Percentiles rank a stretch among this genome's conserved stretches.
phyloP scores from a whole-genome alignment of 768 basidiomycete species.

The Trametes sanguinea region DNA sequence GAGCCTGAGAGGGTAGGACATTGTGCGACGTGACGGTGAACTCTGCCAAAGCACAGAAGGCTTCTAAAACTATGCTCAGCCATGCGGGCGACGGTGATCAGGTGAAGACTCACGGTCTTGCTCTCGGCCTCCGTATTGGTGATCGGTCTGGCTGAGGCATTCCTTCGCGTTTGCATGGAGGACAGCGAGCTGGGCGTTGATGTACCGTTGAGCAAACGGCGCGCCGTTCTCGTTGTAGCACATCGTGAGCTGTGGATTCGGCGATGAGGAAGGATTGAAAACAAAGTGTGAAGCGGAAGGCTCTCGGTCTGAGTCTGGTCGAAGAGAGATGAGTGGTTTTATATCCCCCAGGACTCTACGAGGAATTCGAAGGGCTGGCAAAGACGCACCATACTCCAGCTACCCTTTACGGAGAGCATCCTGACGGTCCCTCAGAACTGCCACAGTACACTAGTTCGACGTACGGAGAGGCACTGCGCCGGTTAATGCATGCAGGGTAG shows the following conservation, averaged over 20 bases:
- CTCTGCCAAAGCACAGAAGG: conserved; percentile 24
- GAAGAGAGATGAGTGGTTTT: no score
- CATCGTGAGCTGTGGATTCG: conserved; percentile 1
- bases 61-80: conserved; percentile 5
- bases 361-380: no score
- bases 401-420: no score
- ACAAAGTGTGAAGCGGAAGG: no score
- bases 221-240: conserved; percentile 30
- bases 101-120: conserved; percentile 19
- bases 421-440: no score
- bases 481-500: no score
- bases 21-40: conserved; percentile 15
- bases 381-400: no score
- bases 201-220: conserved; percentile 26
- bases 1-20: conserved; percentile 4
- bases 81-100: background rate
- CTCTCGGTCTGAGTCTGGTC: no score
- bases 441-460: no score
- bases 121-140: conserved; percentile 17
- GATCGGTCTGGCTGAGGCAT: conserved; percentile 18
- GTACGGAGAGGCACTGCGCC: no score
- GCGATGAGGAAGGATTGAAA: no score
- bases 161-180: conserved; percentile 25
- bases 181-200: conserved; percentile 30
- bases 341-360: no score